These are phyloP conservation scores for Protomyces lactucae-debilis DNA, from an alignment of 1,139 yeast genomes.

Conservation along the genomic window DNA sequence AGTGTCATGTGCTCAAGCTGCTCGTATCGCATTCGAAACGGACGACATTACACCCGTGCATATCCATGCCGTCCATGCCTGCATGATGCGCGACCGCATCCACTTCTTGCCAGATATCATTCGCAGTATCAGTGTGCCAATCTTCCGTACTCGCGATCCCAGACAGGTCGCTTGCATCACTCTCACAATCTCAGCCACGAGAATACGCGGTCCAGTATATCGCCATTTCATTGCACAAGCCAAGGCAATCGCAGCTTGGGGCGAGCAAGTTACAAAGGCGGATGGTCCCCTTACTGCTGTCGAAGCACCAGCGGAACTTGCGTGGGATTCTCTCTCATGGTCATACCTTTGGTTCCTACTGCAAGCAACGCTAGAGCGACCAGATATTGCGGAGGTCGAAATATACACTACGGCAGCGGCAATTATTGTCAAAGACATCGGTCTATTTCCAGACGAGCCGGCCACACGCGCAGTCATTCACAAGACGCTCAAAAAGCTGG, in stretches of 20 bases:
- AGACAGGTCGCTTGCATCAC: not conserved
- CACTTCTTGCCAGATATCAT: slow-evolving; percentile 19
- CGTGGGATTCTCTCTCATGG: not conserved
- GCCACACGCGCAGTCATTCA: slow-evolving; percentile 3
- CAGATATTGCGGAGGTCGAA: slow-evolving; percentile 6
- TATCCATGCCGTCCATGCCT: slow-evolving; percentile 5
- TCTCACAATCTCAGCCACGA: not conserved
- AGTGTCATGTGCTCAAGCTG: slow-evolving; percentile 12
- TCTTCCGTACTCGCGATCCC: slow-evolving; percentile 9
- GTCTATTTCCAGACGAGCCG: slow-evolving; percentile 2
- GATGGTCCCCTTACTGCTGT: not conserved
- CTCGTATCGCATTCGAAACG: slow-evolving; percentile 1
- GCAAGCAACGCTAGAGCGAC: slow-evolving; percentile 13
- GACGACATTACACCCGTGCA: slow-evolving; percentile 1
- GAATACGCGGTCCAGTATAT: not conserved
- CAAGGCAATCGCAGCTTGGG: not conserved
- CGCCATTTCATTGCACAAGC: slow-evolving; percentile 6
- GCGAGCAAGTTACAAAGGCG: not conserved
- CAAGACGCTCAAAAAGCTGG: slow-evolving; percentile 14
- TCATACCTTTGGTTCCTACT: slow-evolving; percentile 6
- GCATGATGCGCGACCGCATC: slow-evolving; percentile 11
- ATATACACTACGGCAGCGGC: slow-evolving; percentile 14
- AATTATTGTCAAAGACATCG: slow-evolving; percentile 6
- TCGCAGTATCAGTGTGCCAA: slow-evolving; percentile 9
- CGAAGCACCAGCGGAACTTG: not conserved